Conservation (phyloP, 441 rosid species). For the Omphalea diandra region DNA sequence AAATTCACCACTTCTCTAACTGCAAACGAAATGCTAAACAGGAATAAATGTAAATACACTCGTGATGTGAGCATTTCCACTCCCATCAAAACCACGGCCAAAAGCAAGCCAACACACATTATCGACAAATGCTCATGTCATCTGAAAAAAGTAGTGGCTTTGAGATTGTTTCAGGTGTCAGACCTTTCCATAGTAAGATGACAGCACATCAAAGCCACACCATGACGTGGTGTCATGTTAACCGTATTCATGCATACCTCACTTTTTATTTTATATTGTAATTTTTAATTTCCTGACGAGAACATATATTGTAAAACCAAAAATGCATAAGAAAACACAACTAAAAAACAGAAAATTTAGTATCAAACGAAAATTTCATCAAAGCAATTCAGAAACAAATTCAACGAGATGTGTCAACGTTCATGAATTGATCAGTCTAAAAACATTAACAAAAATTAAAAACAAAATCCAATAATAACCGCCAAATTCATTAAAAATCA, state of each 20-base stretch:
- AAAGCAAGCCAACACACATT: background rate
- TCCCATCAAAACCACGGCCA: background rate
- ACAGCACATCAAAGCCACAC: background rate
- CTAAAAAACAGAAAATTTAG: no score
- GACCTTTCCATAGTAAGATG: background rate
- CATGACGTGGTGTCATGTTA: background rate
- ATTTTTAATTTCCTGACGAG: background rate
- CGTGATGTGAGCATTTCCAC: background rate
- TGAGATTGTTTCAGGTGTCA: background rate
- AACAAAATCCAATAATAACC: no score
- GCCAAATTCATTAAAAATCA: no score
- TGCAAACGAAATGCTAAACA: background rate
- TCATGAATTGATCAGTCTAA: no score
- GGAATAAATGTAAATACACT: background rate
- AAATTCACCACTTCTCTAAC: background rate
- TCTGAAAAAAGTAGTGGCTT: background rate
- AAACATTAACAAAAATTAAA: no score
- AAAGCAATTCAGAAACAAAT: background rate
- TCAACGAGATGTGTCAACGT: background rate
- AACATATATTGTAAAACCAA: background rate
- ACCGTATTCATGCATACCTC: conserved; percentile 2
- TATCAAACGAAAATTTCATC: conserved; percentile 1
- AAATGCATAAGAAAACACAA: background rate
- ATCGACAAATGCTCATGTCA: background rate
- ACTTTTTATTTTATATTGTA: background rate